These are phyloP conservation scores for Podospora anserina DNA, from an alignment of 495 filamentous ascomycete species.

Conservation along the genomic window DNA sequence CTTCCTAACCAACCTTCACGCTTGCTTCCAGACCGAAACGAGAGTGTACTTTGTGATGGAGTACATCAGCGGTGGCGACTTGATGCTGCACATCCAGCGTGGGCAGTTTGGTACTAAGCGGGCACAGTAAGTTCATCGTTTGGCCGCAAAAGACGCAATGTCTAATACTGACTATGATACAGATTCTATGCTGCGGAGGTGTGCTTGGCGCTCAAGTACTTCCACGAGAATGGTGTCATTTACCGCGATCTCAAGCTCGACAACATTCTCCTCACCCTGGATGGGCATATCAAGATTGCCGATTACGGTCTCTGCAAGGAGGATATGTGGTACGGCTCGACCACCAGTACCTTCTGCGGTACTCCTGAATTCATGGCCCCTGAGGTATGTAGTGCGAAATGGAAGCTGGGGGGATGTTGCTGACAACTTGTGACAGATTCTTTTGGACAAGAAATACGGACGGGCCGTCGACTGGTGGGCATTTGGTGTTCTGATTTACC, in stretches of 20 bases:
- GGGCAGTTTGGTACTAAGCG: constrained; percentile 93
- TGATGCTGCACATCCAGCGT: constrained; percentile 98
- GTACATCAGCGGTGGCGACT: constrained; percentile 96
- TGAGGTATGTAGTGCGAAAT: constrained; percentile 59
- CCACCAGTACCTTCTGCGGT: constrained; percentile 97
- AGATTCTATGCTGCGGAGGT: constrained; percentile 95
- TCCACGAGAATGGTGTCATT: constrained; percentile 99
- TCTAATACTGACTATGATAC: constrained; percentile 38
- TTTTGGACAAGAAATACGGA: constrained; percentile 97
- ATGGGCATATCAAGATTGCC: constrained; percentile 97
- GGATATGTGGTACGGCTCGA: constrained; percentile 98
- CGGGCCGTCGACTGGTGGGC: constrained; percentile 99
- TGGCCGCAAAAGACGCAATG: neutral
- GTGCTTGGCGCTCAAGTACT: constrained; percentile 95
- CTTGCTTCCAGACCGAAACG: constrained; percentile 99
- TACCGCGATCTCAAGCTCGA: constrained; percentile 99
- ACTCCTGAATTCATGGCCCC: constrained; percentile 99
- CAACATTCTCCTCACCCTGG: constrained; percentile 92
- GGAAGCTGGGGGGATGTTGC: neutral
- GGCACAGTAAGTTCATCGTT: constrained; percentile 61
- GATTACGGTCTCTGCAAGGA: constrained; percentile 99
- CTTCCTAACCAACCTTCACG: constrained; percentile 91
- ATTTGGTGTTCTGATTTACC: constrained; percentile 99
- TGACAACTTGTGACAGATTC: constrained; percentile 56
- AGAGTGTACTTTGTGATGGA: constrained; percentile 99